Conservation (phyloP, 495 filamentous ascomycete genomes). For the Physcia stellaris region DNA sequence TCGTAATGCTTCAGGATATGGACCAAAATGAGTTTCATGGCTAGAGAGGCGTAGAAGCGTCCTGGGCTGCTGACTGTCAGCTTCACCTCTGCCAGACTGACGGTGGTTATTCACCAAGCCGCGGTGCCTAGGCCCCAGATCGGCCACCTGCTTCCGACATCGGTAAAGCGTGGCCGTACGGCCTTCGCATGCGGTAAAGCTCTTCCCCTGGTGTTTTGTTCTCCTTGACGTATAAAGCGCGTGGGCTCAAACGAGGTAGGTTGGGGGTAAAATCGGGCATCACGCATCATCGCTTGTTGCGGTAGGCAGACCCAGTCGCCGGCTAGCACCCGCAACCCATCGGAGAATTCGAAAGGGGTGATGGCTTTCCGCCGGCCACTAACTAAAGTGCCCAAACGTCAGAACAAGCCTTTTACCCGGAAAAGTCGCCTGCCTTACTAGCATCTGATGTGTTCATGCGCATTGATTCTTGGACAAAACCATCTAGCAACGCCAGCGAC, state of each 20-base stretch:
- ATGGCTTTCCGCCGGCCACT: constrained; percentile 1
- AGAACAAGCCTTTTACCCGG: too few relatives aligned
- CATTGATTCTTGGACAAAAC: constrained; percentile 1
- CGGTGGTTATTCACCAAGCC: too few relatives aligned
- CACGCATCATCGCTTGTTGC: constrained; percentile 1
- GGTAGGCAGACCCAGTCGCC: constrained; percentile 4
- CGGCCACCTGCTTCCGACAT: not conserved
- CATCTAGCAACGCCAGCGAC: not conserved
- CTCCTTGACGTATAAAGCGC: not conserved
- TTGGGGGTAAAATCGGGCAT: not conserved
- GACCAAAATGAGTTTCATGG: not conserved
- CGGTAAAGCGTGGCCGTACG: not conserved
- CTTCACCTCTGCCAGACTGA: too few relatives aligned
- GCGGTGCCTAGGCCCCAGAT: too few relatives aligned
- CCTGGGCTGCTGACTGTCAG: constrained; percentile 1
- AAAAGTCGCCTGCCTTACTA: not conserved
- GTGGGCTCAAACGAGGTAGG: not conserved
- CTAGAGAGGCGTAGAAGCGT: not conserved
- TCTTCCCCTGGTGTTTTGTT: not conserved
- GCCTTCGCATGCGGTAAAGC: not conserved
- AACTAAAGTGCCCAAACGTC: not conserved
- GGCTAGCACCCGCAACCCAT: not conserved
- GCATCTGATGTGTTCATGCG: not conserved
- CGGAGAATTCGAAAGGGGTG: not conserved
- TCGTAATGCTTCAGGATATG: not conserved